Conservation (phyloP, 2,329 filamentous ascomycete species). For the Xylariaceae sp. region DNA sequence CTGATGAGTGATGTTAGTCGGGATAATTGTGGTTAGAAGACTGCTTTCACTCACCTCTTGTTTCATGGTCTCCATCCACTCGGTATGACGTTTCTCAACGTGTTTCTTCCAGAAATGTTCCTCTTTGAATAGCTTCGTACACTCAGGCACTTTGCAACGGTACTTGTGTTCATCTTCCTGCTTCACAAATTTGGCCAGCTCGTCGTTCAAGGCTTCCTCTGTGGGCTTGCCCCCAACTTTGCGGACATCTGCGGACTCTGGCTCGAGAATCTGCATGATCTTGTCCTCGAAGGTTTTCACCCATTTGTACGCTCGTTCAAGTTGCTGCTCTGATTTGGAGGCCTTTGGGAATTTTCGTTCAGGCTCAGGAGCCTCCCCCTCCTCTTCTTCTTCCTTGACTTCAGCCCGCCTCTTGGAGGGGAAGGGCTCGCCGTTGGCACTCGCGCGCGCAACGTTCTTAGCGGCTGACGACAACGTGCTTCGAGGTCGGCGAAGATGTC, state of each 20-base stretch:
- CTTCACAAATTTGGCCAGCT: slow-evolving; percentile 83
- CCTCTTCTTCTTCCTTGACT: slow-evolving; percentile 57
- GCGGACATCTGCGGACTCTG: slow-evolving; percentile 77
- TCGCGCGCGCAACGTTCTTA: slow-evolving; percentile 80
- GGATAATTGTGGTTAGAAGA: not conserved
- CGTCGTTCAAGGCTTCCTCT: slow-evolving; percentile 82
- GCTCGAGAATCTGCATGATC: slow-evolving; percentile 85
- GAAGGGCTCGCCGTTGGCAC: slow-evolving; percentile 76
- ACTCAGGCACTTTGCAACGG: slow-evolving; percentile 93
- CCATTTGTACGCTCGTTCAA: slow-evolving; percentile 96
- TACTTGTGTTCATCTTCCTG: slow-evolving; percentile 97
- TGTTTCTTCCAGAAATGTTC: slow-evolving; percentile 98
- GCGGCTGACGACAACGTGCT: slow-evolving; percentile 79
- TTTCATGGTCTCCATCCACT: slow-evolving; percentile 78
- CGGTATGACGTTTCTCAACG: slow-evolving; percentile 88
- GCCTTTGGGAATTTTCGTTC: slow-evolving; percentile 71
- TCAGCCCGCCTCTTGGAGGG: slow-evolving; percentile 74
- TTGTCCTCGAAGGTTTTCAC: slow-evolving; percentile 99
- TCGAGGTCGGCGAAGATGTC: slow-evolving; percentile 89
- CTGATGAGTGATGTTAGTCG: slow-evolving; percentile 44
- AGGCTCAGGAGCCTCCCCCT: slow-evolving; percentile 56
- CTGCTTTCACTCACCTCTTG: slow-evolving; percentile 64
- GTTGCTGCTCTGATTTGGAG: slow-evolving; percentile 81
- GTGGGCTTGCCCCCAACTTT: slow-evolving; percentile 86
- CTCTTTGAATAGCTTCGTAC: slow-evolving; percentile 95